Evolutionary conservation across 495 filamentous ascomycete species (phyloP), one percentile per base, ranked within the genome.

Genomic region (Aspergillus panamensis): DNA sequence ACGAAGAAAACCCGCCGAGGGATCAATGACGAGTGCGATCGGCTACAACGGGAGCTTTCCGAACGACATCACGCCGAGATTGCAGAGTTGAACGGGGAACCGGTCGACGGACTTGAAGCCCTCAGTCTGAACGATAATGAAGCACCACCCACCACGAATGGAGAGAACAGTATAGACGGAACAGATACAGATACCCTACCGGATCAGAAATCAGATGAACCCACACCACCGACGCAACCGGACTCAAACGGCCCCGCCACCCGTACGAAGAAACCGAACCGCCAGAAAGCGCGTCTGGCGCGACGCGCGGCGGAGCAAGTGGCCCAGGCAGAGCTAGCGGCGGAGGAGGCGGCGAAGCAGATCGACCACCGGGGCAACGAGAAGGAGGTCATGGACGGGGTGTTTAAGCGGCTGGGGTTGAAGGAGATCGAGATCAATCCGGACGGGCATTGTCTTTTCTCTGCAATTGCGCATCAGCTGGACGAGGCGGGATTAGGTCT

Each of bases 401-500:
- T 78, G 7, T 89, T 96, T 63, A 71, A 78, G 44, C 75, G 78
- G 9, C 71, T 86, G 49, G 75, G 75, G 3, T 75, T 97, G 32
- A 79, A 74, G 19, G 92, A 97, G 75, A 80, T 88, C 52, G 84
- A 88, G 54, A 91, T 97, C 29, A 82, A 79, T 16, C 91, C 94
- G 1, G 93, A 98, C 66, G 94, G 94, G 0, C 94, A 98, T 66
- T 98, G 94, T 69, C 77, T 98, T n/a, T 98, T 96, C 74, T 86
- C 90, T 7, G 92, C 95, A 1, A 79, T 98, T 43, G 92, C 93
- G 40, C 89, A 92, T 66, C 92, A 96, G 73, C 75, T 97, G 40
- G 61, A 74, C 30, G 67, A 70, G 30, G 59, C 64, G 8, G 73
- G 75, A 35, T 43, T 79, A 12, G 82, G 76, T 2, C 66, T 82